Percentiles rank a stretch among this genome's conserved stretches.
Conservation (phyloP, 129 eudicot genomes). For the Lactuca saligna region DNA sequence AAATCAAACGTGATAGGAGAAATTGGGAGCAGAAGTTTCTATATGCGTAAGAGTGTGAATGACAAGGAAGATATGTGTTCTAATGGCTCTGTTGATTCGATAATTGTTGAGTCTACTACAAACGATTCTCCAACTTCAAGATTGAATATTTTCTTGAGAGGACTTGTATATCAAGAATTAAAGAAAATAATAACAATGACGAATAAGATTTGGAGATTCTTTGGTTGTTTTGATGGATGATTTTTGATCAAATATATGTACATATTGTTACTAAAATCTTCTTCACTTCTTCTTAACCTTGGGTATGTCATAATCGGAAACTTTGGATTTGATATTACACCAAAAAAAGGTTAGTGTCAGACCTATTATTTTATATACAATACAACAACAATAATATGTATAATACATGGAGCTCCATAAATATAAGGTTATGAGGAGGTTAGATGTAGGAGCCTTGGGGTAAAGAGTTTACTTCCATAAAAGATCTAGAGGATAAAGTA, state of each 20-base stretch:
- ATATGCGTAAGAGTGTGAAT: constrained; percentile 54
- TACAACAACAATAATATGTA: too few species aligned
- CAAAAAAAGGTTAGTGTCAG: too few species aligned
- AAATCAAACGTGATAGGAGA: constrained; percentile 69
- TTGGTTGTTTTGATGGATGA: constrained; percentile 54
- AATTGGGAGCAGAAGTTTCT: constrained; percentile 72
- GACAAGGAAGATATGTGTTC: constrained; percentile 6
- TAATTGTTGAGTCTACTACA: constrained; percentile 3
- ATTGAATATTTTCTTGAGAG: constrained; percentile 18
- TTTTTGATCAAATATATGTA: background rate
- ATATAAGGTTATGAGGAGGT: too few species aligned
- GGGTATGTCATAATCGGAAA: background rate
- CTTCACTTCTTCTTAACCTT: background rate
- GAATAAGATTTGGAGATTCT: constrained; percentile 46
- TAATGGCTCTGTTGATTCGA: constrained; percentile 13
- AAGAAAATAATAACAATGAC: constrained; percentile 44
- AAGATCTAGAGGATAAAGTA: too few species aligned
- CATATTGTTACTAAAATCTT: background rate
- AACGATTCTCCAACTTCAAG: constrained; percentile 20
- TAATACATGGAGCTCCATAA: too few species aligned
- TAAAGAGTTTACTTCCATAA: too few species aligned
- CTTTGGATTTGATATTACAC: too few species aligned
- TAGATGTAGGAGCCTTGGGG: too few species aligned
- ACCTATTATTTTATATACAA: too few species aligned
- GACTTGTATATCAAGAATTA: constrained; percentile 26